These are phyloP conservation scores for Xylaria digitata DNA, from an alignment of 2,329 filamentous ascomycete genomes.

Conservation along the genomic window DNA sequence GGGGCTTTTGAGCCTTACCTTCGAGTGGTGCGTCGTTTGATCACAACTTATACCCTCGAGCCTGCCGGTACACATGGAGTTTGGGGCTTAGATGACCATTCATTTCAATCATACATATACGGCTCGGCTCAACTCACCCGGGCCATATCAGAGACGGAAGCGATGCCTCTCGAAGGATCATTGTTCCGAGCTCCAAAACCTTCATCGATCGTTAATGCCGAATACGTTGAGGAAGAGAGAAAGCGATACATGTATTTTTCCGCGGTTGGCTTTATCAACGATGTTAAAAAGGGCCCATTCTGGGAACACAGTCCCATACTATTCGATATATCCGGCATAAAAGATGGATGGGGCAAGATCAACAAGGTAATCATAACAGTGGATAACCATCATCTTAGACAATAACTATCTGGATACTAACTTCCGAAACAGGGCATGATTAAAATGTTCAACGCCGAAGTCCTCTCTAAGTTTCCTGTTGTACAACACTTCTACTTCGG, in stretches of 20 bases:
- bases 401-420: background rate
- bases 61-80: slow-evolving; percentile 96
- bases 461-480: slow-evolving; percentile 95
- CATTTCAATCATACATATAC: slow-evolving; percentile 92
- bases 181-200: slow-evolving; percentile 77
- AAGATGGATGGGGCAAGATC: slow-evolving; percentile 97
- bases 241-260: slow-evolving; percentile 89
- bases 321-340: slow-evolving; percentile 92
- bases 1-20: slow-evolving; percentile 85
- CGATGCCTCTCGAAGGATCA: slow-evolving; percentile 83
- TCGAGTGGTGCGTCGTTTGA: slow-evolving; percentile 79
- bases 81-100: slow-evolving; percentile 98
- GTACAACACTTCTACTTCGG: slow-evolving; percentile 96
- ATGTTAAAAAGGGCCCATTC: slow-evolving; percentile 95
- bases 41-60: slow-evolving; percentile 91
- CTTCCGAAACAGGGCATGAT: slow-evolving; percentile 80
- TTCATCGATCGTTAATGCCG: slow-evolving; percentile 72
- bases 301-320: slow-evolving; percentile 97
- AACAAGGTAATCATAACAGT: slow-evolving; percentile 71
- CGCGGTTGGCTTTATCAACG: slow-evolving; percentile 95
- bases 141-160: slow-evolving; percentile 71
- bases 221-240: slow-evolving; percentile 73
- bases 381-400: background rate
- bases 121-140: slow-evolving; percentile 90
- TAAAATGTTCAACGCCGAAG: slow-evolving; percentile 99